phyloP scores from a whole-genome alignment of 2,329 filamentous ascomycete species.

The Fusarium nematophilum region DNA sequence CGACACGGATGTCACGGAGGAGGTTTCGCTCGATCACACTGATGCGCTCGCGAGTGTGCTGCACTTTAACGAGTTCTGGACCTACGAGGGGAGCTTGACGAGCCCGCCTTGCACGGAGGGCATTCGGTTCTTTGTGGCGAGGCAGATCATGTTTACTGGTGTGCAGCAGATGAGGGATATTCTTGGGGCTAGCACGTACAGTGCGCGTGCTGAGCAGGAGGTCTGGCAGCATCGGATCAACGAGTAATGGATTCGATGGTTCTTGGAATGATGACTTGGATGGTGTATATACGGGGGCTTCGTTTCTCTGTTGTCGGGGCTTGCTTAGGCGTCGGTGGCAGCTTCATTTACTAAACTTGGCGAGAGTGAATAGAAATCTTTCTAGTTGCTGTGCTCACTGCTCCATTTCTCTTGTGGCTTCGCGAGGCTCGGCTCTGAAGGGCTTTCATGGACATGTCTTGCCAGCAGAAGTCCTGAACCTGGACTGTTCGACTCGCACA shows the following conservation, averaged over 20 bases:
- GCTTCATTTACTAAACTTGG: too few species aligned
- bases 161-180: conserved; percentile 34
- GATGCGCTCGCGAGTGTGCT: conserved; percentile 23
- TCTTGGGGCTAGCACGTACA: conserved; percentile 32
- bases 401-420: too few species aligned
- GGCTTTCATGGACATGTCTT: too few species aligned
- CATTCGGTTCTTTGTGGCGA: conserved; percentile 29
- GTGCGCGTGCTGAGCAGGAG: conserved; percentile 31
- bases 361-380: too few species aligned
- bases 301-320: too few species aligned
- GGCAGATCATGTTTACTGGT: conserved; percentile 32
- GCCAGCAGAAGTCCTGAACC: too few species aligned
- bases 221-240: conserved; percentile 36
- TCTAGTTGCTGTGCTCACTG: too few species aligned
- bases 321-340: too few species aligned
- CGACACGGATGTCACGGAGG: conserved; percentile 4
- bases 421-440: too few species aligned
- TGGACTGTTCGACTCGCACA: too few species aligned
- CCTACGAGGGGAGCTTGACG: conserved; percentile 35
- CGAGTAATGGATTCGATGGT: conserved; percentile 5
- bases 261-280: too few species aligned
- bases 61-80: conserved; percentile 37
- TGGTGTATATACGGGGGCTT: too few species aligned
- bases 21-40: conserved; percentile 6
- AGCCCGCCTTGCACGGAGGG: conserved; percentile 32